Evolutionary conservation across 2,329 filamentous ascomycete genomes (phyloP), one percentile per base, ranked within the genome.

Genomic region (Fusarium virguliforme): DNA sequence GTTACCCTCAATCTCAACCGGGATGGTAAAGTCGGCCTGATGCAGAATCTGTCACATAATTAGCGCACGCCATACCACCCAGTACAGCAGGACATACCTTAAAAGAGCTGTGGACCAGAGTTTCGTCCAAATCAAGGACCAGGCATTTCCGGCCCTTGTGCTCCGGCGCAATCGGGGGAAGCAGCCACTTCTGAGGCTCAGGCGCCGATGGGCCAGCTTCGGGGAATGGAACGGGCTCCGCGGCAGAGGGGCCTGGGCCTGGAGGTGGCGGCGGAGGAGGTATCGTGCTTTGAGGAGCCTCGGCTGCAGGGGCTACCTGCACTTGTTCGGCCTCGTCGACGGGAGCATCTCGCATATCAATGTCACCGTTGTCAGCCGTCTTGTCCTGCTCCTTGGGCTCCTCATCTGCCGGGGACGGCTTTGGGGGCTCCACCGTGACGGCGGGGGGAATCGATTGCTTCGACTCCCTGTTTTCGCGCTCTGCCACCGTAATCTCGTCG

Each of bases 11-110:
- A 99, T 99, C 79, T 99, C 96, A 32, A 99, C 96, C 0, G 96
- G 96, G 79, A 99, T 98, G 6, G 96, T 99, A 79, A 99, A 98
- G 82, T 99, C 96, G 64, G 96, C 96, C 85, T 98, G 95, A 78
- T 98, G 95, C 50, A 99, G 87, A 74, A 98, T 96, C 95, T 98
- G 78, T 10, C 46, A 13, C 61, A 46, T 64, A 75, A 70, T 65
- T 71, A 76, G 74, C 72, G 65, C 62, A 65, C 55, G n/a, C 40
- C 7, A 26, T 4, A 28, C 28, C 9, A 50, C 24, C 12, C 15
- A 34, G 22, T 22, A 53, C 68, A 9, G 22, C 18, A 24, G 37
- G 28, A 69, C 78, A 74, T 85, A 97, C 95, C 89, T 99, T 99
- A 84, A 99, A 99, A 75, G 96, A 98, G 81, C 96, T 98, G 84